Conservation (phyloP, 164 flowering plant genomes). For the Annona squamosa region DNA sequence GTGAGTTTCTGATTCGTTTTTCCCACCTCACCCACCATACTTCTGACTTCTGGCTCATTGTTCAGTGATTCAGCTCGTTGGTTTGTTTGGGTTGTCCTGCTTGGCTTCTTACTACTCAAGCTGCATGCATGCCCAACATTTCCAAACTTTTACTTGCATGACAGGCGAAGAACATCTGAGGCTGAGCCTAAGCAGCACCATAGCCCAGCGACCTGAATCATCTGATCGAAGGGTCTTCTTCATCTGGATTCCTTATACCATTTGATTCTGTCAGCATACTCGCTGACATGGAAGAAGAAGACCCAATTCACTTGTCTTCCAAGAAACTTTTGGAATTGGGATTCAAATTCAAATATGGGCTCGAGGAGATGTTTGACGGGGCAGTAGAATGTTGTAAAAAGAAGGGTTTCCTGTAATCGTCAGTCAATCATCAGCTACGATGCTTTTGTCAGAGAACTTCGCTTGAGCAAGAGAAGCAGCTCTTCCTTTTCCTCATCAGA, state of each 20-base stretch:
- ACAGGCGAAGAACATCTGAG: too few species aligned
- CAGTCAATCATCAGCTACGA: background rate
- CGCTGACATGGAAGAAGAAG: conserved; percentile 11
- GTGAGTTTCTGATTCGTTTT: conserved; percentile 21
- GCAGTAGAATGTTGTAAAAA: conserved; percentile 28
- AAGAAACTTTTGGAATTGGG: conserved; percentile 47
- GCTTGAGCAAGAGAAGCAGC: too few species aligned
- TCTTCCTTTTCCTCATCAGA: too few species aligned
- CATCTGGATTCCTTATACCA: background rate
- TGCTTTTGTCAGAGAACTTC: too few species aligned
- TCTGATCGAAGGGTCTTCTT: background rate
- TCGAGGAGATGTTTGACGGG: conserved; percentile 43
- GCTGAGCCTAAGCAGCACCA: background rate
- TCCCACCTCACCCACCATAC: too few species aligned
- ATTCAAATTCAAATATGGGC: conserved; percentile 34
- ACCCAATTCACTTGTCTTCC: conserved; percentile 21
- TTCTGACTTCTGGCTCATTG: background rate
- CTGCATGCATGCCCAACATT: too few species aligned
- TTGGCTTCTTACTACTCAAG: too few species aligned
- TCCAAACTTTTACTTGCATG: too few species aligned
- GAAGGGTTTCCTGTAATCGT: conserved; percentile 20
- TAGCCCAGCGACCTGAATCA: background rate
- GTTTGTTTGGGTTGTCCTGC: background rate
- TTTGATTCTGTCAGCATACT: conserved; percentile 14
- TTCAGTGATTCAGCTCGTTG: background rate